These are phyloP conservation scores for Trametes pubescens DNA, from an alignment of 1,284 basidiomycete genomes.

Conservation along the genomic window DNA sequence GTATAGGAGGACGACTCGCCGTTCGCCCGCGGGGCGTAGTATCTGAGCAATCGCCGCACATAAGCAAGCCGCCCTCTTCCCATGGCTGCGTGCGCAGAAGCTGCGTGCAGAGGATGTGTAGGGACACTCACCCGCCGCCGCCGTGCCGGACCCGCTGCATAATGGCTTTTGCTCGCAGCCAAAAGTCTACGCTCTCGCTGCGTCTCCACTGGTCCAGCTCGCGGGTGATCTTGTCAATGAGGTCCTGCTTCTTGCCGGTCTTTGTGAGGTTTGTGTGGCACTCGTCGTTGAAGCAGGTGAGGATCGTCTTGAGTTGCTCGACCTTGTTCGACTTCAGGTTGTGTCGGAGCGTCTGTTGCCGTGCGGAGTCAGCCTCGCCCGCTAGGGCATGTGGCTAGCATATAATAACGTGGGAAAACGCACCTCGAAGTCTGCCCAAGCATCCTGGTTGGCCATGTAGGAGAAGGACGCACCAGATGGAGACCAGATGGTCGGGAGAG, in stretches of 20 bases:
- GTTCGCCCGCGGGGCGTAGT: conserved; percentile 22
- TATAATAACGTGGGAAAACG: conserved; percentile 33
- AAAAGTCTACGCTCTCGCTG: conserved; percentile 63
- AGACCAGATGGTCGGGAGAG: conserved; percentile 16
- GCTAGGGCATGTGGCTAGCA: conserved; percentile 8
- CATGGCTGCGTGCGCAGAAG: not conserved
- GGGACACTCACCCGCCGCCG: conserved; percentile 69
- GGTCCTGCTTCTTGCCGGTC: conserved; percentile 85
- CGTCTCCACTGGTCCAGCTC: conserved; percentile 67
- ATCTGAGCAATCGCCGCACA: conserved; percentile 15
- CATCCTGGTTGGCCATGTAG: conserved; percentile 55
- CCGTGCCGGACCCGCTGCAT: conserved; percentile 65
- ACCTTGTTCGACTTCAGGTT: conserved; percentile 68
- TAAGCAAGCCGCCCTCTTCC: not conserved
- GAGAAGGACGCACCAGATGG: conserved; percentile 27
- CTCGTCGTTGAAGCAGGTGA: conserved; percentile 77
- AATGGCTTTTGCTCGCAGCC: conserved; percentile 69
- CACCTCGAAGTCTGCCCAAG: conserved; percentile 71
- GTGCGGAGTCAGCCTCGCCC: conserved; percentile 24
- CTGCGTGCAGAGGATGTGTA: conserved; percentile 2
- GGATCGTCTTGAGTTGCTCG: conserved; percentile 80
- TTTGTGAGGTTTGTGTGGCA: conserved; percentile 72
- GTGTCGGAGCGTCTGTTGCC: conserved; percentile 53
- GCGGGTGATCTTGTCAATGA: conserved; percentile 73
- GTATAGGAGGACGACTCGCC: conserved; percentile 25